Percentiles rank a stretch among this genome's conserved stretches.
These are phyloP conservation scores for Oryza officinalis DNA, from an alignment of 176 grass and related monocot genomes.

Conservation along the genomic window DNA sequence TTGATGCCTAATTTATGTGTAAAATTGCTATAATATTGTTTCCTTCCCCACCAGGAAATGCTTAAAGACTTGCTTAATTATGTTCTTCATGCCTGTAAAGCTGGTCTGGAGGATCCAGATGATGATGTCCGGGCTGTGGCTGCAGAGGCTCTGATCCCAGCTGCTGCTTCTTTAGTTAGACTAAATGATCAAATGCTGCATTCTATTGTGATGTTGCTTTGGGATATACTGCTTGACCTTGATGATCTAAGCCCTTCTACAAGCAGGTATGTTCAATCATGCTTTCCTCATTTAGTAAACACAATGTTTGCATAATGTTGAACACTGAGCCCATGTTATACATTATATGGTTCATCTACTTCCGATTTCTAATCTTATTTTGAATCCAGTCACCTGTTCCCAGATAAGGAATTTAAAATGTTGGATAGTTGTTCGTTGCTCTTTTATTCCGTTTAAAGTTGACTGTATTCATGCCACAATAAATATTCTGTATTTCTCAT, in stretches of 20 bases:
- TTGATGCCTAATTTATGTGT: background rate
- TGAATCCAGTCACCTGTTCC: background rate
- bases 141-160: slow-evolving; percentile 93
- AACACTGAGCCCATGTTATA: background rate
- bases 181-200: slow-evolving; percentile 82
- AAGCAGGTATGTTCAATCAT: slow-evolving; percentile 72
- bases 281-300: background rate
- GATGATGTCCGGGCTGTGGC: slow-evolving; percentile 99
- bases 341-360: slow-evolving; percentile 7
- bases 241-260: slow-evolving; percentile 98
- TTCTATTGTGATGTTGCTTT: slow-evolving; percentile 95
- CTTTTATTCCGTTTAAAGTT: slow-evolving; percentile 14
- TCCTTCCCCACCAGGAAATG: slow-evolving; percentile 76
- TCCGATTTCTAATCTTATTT: background rate
- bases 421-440: background rate
- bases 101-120: slow-evolving; percentile 94
- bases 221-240: slow-evolving; percentile 99
- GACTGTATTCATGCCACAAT: slow-evolving; percentile 10
- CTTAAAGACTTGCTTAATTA: slow-evolving; percentile 77
- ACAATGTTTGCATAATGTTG: slow-evolving; percentile 13
- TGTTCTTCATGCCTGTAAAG: slow-evolving; percentile 88
- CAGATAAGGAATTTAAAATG: background rate
- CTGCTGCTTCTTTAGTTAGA: slow-evolving; percentile 78
- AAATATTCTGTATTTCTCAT: slow-evolving; percentile 27
- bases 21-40: slow-evolving; percentile 35